Base-by-base conservation (phyloP, 108 stramenopile genomes). In the Bacterosira constricta region DNA sequence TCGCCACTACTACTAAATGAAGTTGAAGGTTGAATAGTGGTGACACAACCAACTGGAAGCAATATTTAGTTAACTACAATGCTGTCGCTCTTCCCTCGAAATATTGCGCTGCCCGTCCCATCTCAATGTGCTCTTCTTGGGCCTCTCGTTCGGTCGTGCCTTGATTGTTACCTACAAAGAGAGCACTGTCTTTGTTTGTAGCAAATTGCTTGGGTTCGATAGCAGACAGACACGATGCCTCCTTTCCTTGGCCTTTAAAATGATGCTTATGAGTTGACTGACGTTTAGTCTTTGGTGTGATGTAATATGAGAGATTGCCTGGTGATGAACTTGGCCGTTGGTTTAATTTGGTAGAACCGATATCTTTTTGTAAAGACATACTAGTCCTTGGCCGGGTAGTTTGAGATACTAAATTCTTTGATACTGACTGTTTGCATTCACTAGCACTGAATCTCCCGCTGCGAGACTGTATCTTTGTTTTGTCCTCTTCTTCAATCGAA, bases 1-100 rank as follows among this genome's bases (percentile, higher is more conserved):
- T 6, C 53, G 66, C 17, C 38, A 56, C 15, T 58, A 55, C 17
- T 66, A 49, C 23, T 65, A 38, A 73, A 42, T n/a, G n/a, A n/a
- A n/a, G n/a, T n/a, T n/a, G n/a, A n/a, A n/a, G n/a, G n/a, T n/a
- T n/a, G 23, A 21, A 25, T 25, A 49, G 11, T 20, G 47, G 47
- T 49, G 25, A 25, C 26, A 49, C 21, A 49, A 10, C 26, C 21
- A 26, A 49, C 47, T 49, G 26, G 47, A 10, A 25, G 47, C 18
- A 25, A 49, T 25, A 10, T 10, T 21, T 49, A 21, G 11, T 10
- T 49, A 25, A 0, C 26, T 25, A 25, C 23, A 49, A 20, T 49
- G n/a, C 21, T 25, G 47, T 49, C 3, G 47, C 47, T 25, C 47
- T 49, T 47, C 47, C 21, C 26, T 25, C 1, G 47, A 49, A 20